Evolutionary conservation across 805 yeast species (phyloP), one percentile per base, ranked within the genome.

Genomic region (Pichia californica): DNA sequence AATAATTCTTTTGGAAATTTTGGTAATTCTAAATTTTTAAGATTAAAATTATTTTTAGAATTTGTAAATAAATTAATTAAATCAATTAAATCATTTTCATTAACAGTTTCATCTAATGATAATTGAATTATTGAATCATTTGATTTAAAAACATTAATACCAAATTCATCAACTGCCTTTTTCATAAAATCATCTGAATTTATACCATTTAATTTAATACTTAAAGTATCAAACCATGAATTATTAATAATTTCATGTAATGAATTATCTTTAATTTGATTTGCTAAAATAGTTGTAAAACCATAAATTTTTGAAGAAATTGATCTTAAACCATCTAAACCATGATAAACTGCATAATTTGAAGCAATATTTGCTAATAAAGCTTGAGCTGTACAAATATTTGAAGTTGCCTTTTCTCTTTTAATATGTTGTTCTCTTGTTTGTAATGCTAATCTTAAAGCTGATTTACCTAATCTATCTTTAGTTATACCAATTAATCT

Each of bases 361-460:
- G 97, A 88, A 19, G 97, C 81, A 69, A 93, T 88, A 62, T 93
- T 93, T 16, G 99, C 99, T 50, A 93, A 70, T 44, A 93, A 71
- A 20, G 97, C 97, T 70, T 93, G 99, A 8, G 99, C 96, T 16
- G 99, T 93, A 69, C 99, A 93, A 46, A 93, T 93, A 63, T 93
- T 93, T 26, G 96, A 88, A 16, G 99, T 93, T 14, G 99, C 99
- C 67, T 86, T 89, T 62, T 93, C 99, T 63, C 99, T 79, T 64
- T 89, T 86, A 60, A 93, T 93, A 64, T 93, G 99, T 64, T 93
- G 99, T 64, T 93, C 99, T 68, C 99, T 83, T 5, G 99, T 93
- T 70, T 93, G 99, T 53, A 93, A 74, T 4, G 99, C 98, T 54
- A 93, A 73, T 63, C 99, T 78, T 48, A 83, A 73, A 3, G 97